Percentiles rank a stretch among this genome's conserved stretches.
Conservation (phyloP, 805 yeast species). For the Candida methanosorbosa region DNA sequence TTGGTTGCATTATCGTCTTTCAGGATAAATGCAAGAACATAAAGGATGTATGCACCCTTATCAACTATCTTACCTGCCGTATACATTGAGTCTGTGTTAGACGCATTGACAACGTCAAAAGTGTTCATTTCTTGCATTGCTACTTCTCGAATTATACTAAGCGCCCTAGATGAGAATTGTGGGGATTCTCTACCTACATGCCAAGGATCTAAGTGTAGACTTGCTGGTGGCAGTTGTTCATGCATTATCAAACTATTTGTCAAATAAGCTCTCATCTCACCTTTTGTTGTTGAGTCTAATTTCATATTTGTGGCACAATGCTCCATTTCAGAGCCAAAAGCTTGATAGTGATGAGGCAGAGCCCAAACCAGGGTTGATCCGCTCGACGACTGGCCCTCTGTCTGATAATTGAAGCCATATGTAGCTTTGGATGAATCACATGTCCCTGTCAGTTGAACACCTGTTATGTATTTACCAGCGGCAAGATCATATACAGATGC, state of each 20-base stretch:
- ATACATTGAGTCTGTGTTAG: conserved; percentile 81
- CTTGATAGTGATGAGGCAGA: conserved; percentile 43
- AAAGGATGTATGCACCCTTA: conserved; percentile 82
- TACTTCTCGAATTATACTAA: conserved; percentile 32
- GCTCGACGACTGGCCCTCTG: conserved; percentile 14
- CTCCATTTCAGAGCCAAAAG: conserved; percentile 20
- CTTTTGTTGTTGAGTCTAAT: conserved; percentile 48
- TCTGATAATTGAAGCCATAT: conserved; percentile 33
- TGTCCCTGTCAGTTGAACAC: conserved; percentile 32
- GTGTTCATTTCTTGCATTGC: conserved; percentile 46
- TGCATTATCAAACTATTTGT: conserved; percentile 23
- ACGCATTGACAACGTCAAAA: conserved; percentile 43
- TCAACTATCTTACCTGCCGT: conserved; percentile 82
- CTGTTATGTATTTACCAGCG: conserved; percentile 60
- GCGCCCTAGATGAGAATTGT: conserved; percentile 26
- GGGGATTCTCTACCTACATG: conserved; percentile 33
- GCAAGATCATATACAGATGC: conserved; percentile 48
- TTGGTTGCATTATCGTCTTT: conserved; percentile 44
- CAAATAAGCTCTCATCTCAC: conserved; percentile 38
- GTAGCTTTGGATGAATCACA: conserved; percentile 22
- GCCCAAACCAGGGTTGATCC: conserved; percentile 33
- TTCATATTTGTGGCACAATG: conserved; percentile 17
- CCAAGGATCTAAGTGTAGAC: conserved; percentile 50
- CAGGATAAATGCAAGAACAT: conserved; percentile 60
- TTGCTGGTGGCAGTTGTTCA: conserved; percentile 20